These are phyloP conservation scores for Camelina laxa DNA, from an alignment of 345 rosid genomes.

Conservation along the genomic window DNA sequence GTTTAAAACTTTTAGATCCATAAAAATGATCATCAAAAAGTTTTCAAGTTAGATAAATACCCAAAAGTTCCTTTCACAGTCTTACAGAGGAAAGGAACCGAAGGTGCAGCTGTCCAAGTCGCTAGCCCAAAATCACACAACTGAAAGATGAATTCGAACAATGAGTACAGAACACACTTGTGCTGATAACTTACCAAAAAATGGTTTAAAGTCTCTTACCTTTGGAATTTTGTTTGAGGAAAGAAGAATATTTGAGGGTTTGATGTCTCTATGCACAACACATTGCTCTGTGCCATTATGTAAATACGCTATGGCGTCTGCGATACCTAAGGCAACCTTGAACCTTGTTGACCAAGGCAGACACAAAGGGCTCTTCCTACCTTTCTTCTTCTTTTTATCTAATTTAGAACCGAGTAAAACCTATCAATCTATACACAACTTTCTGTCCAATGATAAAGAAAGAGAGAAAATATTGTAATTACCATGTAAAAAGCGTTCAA, in stretches of 20 bases:
- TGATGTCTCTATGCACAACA: slow-evolving; percentile 93
- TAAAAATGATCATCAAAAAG: slow-evolving; percentile 22
- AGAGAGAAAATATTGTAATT: slow-evolving; percentile 16
- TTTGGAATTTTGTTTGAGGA: slow-evolving; percentile 83
- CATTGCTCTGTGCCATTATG: slow-evolving; percentile 88
- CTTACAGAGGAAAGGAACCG: slow-evolving; percentile 88
- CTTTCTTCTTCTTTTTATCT: slow-evolving; percentile 76
- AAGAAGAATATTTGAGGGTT: slow-evolving; percentile 93
- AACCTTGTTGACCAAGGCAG: slow-evolving; percentile 82
- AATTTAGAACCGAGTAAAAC: slow-evolving; percentile 17
- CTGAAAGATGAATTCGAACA: slow-evolving; percentile 45
- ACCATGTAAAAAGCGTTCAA: slow-evolving; percentile 88
- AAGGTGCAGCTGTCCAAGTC: slow-evolving; percentile 94
- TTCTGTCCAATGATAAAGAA: neutral
- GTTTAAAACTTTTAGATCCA: neutral
- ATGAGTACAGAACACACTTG: neutral
- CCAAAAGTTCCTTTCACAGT: slow-evolving; percentile 99
- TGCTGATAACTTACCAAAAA: neutral
- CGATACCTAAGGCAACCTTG: slow-evolving; percentile 82
- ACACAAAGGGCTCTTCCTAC: slow-evolving; percentile 46
- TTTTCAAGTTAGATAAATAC: slow-evolving; percentile 44
- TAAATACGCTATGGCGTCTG: slow-evolving; percentile 76
- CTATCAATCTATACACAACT: neutral
- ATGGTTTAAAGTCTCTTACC: slow-evolving; percentile 42
- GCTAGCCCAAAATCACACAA: slow-evolving; percentile 96